Conservation (phyloP, 2,329 filamentous ascomycete species). For the Xylariaceae sp. region DNA sequence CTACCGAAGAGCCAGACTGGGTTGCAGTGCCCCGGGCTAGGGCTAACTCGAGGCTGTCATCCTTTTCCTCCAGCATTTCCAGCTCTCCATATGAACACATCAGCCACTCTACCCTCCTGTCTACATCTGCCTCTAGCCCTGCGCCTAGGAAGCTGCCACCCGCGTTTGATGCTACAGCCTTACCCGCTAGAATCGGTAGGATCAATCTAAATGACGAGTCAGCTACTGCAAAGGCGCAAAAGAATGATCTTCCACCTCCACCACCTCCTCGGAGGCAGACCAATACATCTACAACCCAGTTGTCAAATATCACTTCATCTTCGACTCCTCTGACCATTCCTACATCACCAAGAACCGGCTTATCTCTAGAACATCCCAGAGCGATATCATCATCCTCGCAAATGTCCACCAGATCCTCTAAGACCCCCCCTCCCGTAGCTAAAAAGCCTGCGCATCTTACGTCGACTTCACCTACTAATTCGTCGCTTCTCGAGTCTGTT, state of each 20-base stretch:
- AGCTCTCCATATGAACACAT: constrained; percentile 67
- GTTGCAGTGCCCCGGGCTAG: constrained; percentile 66
- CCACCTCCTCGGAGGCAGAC: constrained; percentile 47
- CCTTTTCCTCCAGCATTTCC: constrained; percentile 61
- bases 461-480: constrained; percentile 42
- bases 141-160: constrained; percentile 59
- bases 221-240: constrained; percentile 33
- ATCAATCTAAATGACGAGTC: constrained; percentile 52
- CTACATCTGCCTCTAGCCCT: constrained; percentile 54
- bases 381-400: constrained; percentile 34
- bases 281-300: constrained; percentile 27
- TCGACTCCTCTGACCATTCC: constrained; percentile 48
- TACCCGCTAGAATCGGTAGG: constrained; percentile 55
- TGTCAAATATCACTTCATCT: constrained; percentile 28
- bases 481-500: constrained; percentile 27
- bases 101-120: constrained; percentile 55
- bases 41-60: constrained; percentile 59
- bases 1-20: constrained; percentile 83
- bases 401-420: constrained; percentile 37
- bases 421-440: constrained; percentile 56
- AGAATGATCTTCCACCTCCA: constrained; percentile 50
- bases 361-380: constrained; percentile 26
- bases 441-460: constrained; percentile 67
- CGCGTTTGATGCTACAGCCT: constrained; percentile 53
- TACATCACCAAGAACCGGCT: constrained; percentile 23